A percentile compares a stretch with the other conserved stretches of the same genome.
Evolutionary conservation across 305 asterid genomes (phyloP).

Genomic region (Fraxinus nigra): DNA sequence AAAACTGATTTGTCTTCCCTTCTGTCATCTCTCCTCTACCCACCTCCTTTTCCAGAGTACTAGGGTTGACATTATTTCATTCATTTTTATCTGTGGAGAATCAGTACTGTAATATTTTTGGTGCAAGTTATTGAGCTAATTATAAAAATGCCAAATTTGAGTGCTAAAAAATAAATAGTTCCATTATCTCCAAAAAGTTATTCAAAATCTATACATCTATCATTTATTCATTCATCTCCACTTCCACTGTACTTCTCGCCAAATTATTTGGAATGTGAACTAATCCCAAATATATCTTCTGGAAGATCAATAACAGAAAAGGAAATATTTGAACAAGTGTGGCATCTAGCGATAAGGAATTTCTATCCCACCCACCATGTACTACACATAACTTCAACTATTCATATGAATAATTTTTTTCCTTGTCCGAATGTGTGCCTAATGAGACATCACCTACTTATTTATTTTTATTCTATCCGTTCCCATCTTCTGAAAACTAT

Average conservation of each 20-base stretch:
- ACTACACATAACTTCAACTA: neutral
- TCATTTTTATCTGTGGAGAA: neutral
- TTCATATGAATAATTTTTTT: neutral
- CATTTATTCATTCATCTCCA: neutral
- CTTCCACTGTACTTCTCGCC: neutral
- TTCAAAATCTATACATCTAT: neutral
- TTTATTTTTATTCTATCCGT: neutral
- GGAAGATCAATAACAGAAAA: neutral
- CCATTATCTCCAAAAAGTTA: neutral
- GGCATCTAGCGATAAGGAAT: neutral
- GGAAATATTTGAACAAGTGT: neutral
- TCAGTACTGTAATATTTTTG: neutral
- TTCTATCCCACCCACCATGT: neutral
- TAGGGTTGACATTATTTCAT: neutral
- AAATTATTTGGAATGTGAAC: neutral
- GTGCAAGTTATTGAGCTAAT: neutral
- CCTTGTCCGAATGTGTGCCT: neutral
- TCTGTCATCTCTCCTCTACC: conserved; percentile 8
- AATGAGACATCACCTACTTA: neutral
- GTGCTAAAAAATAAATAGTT: neutral
- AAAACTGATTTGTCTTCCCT: conserved; percentile 3
- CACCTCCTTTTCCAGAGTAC: neutral
- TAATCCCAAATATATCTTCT: neutral
- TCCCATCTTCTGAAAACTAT: neutral
- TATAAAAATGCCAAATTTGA: neutral